A percentile compares a stretch with the other conserved stretches of the same genome.
phyloP scores from a whole-genome alignment of 2,329 filamentous ascomycete genomes.

The Zymoseptoria tritici region DNA sequence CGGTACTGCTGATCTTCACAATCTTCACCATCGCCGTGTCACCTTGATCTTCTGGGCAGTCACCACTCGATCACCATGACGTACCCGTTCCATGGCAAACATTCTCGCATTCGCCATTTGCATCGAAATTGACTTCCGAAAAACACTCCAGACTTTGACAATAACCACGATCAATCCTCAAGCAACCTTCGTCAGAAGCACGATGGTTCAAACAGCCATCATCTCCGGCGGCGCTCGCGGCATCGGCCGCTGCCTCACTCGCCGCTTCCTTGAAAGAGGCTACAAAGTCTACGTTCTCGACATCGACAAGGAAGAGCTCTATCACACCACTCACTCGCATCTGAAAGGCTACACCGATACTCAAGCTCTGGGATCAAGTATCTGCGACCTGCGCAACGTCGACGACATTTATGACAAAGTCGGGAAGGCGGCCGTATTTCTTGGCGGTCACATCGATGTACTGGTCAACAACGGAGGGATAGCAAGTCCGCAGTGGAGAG shows the following conservation, averaged over 20 bases:
- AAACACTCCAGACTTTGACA: background rate
- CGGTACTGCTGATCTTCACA: background rate
- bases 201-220: slow-evolving; percentile 13
- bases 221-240: slow-evolving; percentile 30
- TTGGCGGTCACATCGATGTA: slow-evolving; percentile 29
- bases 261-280: slow-evolving; percentile 30
- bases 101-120: background rate
- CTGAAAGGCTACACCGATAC: slow-evolving; percentile 20
- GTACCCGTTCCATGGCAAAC: background rate
- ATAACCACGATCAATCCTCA: background rate
- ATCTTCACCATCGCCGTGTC: background rate
- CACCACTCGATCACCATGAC: background rate
- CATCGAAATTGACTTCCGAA: background rate
- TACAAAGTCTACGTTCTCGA: slow-evolving; percentile 37
- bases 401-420: slow-evolving; percentile 28
- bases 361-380: slow-evolving; percentile 11
- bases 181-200: background rate
- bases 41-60: background rate
- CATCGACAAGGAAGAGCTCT: slow-evolving; percentile 32
- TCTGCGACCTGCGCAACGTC: slow-evolving; percentile 29
- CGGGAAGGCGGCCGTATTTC: slow-evolving; percentile 26
- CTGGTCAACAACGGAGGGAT: slow-evolving; percentile 37
- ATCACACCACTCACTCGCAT: slow-evolving; percentile 27
- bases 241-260: slow-evolving; percentile 29
- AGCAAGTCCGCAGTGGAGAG: slow-evolving; percentile 27